Conservation (phyloP, 306 rosid species). For the Trichosanthes truncata region DNA sequence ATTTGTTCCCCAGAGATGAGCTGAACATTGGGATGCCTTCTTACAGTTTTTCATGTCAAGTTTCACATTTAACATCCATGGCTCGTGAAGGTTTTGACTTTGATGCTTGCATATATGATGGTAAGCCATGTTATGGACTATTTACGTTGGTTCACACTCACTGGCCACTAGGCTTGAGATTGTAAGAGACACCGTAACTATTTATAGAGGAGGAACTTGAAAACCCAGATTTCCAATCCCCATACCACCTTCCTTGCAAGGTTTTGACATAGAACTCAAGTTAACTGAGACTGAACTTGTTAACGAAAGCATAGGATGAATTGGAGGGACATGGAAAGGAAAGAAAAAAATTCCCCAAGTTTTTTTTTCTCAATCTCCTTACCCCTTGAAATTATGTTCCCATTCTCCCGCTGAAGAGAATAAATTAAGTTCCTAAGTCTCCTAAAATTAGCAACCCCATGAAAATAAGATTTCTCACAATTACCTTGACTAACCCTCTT, state of each 20-base stretch:
- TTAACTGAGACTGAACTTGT: background rate
- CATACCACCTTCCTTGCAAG: background rate
- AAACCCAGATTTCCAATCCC: background rate
- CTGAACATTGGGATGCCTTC: constrained; percentile 71
- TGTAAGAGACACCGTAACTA: background rate
- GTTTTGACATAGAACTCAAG: background rate
- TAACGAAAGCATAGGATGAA: background rate
- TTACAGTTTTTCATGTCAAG: constrained; percentile 71
- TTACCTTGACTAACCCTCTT: background rate
- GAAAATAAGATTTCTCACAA: background rate
- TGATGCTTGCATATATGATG: constrained; percentile 70
- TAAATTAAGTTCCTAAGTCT: background rate
- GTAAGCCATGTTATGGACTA: constrained; percentile 21
- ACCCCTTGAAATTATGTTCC: background rate
- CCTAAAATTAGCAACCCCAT: background rate
- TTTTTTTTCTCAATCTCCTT: background rate
- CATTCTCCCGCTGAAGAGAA: background rate
- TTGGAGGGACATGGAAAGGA: background rate
- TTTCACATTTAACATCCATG: constrained; percentile 55
- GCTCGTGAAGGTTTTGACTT: constrained; percentile 80
- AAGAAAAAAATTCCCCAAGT: background rate
- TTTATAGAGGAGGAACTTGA: background rate
- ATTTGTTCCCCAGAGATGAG: constrained; percentile 83
- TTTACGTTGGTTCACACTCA: background rate
- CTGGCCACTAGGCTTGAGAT: background rate